phyloP scores from a whole-genome alignment of 306 rosid species.

The Vigna mungo region DNA sequence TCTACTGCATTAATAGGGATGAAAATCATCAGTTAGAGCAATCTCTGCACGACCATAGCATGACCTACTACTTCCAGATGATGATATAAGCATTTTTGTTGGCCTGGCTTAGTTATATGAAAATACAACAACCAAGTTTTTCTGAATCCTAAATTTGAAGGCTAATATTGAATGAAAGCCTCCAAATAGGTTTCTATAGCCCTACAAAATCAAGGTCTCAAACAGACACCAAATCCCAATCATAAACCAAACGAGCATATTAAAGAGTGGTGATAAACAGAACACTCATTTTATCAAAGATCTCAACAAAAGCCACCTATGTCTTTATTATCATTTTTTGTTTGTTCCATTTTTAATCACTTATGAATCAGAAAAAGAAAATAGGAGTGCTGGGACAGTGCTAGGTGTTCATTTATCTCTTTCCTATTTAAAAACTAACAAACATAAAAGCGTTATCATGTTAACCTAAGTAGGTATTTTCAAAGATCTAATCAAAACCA shows the following conservation, averaged over 20 bases:
- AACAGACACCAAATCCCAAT: slow-evolving; percentile 1
- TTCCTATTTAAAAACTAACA: background rate
- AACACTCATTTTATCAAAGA: no score
- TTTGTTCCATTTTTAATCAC: no score
- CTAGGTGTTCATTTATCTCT: no score
- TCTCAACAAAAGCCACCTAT: no score
- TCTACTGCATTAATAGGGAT: slow-evolving; percentile 18
- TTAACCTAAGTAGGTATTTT: background rate
- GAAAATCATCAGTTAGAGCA: slow-evolving; percentile 29
- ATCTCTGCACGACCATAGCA: slow-evolving; percentile 4
- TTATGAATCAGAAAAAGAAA: no score
- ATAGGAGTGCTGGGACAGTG: no score
- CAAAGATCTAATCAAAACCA: background rate
- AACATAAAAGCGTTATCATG: background rate
- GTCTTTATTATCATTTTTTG: no score
- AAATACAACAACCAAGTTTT: background rate
- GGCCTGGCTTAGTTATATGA: slow-evolving; percentile 1
- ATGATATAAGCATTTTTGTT: slow-evolving; percentile 23
- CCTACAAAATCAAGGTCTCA: slow-evolving; percentile 5
- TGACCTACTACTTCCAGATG: background rate
- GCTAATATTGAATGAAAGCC: background rate
- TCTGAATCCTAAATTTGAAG: slow-evolving; percentile 14
- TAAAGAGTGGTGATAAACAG: no score
- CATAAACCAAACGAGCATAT: background rate
- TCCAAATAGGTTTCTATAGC: slow-evolving; percentile 12